Conservation (phyloP, 129 eudicot species). For the Dittrichia graveolens region DNA sequence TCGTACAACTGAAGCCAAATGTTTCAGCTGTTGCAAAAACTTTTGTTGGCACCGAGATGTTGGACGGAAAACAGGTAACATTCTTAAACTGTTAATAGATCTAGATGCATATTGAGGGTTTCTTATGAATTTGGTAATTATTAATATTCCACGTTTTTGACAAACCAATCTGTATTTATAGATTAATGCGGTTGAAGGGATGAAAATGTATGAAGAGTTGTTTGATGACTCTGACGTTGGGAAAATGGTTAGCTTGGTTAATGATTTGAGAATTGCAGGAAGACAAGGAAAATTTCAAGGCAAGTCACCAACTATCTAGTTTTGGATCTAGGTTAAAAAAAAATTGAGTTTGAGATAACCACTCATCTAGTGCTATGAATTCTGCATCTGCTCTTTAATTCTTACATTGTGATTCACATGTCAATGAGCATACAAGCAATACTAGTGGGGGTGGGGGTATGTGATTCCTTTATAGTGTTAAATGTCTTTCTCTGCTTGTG, state of each 20-base stretch:
- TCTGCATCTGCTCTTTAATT: constrained; percentile 16
- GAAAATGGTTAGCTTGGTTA: constrained; percentile 52
- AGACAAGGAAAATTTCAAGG: constrained; percentile 48
- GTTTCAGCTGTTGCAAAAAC: constrained; percentile 44
- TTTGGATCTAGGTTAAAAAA: background rate
- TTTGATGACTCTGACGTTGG: constrained; percentile 61
- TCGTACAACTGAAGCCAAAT: constrained; percentile 34
- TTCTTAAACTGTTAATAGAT: background rate
- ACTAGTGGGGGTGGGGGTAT: constrained; percentile 4
- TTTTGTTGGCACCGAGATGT: constrained; percentile 59
- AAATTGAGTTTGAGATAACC: background rate
- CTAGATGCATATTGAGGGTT: background rate
- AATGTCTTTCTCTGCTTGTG: constrained; percentile 37
- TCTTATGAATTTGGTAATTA: constrained; percentile 1
- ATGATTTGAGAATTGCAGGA: constrained; percentile 73
- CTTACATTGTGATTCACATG: constrained; percentile 7
- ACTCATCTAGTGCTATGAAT: background rate
- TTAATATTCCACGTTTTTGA: background rate
- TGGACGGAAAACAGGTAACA: constrained; percentile 64
- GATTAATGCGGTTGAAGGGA: constrained; percentile 31
- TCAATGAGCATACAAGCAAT: constrained; percentile 5
- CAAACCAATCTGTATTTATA: background rate
- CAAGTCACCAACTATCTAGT: constrained; percentile 17
- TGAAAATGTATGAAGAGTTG: constrained; percentile 56
- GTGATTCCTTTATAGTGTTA: constrained; percentile 6